These are phyloP conservation scores for Pelargonium hybrid DNA, from an alignment of 441 rosid species.

Conservation along the genomic window DNA sequence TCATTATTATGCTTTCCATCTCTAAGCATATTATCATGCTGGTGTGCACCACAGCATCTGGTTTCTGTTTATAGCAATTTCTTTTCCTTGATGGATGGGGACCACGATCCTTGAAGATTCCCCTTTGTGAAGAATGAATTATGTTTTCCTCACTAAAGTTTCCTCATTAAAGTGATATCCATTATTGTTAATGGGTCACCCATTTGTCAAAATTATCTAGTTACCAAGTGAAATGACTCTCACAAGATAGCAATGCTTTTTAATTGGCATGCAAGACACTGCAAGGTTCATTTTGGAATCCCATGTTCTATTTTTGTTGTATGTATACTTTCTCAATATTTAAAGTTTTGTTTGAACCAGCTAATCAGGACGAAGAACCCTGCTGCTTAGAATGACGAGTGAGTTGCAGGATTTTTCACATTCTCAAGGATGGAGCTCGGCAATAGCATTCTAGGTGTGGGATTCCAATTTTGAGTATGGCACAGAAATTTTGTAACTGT, in stretches of 20 bases:
- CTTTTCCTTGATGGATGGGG: constrained; percentile 10
- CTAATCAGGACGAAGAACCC: constrained; percentile 41
- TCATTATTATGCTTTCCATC: not conserved
- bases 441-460: constrained; percentile 14
- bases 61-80: not conserved
- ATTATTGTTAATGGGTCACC: not conserved
- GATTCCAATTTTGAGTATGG: constrained; percentile 21
- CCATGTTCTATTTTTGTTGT: constrained; percentile 7
- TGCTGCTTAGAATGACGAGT: constrained; percentile 38
- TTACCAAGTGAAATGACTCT: not conserved
- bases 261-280: not conserved
- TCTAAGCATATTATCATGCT: not conserved
- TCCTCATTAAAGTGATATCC: not conserved
- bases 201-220: not conserved
- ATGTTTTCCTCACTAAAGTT: not conserved
- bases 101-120: not conserved
- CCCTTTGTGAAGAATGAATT: not conserved
- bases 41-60: not conserved
- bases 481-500: constrained; percentile 20
- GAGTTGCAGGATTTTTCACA: constrained; percentile 17
- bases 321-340: constrained; percentile 11
- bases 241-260: not conserved
- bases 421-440: constrained; percentile 11
- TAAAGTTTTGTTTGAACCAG: constrained; percentile 32
- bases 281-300: constrained; percentile 5